Conservation (phyloP, 2,329 filamentous ascomycete species). For the Colletotrichum lini region DNA sequence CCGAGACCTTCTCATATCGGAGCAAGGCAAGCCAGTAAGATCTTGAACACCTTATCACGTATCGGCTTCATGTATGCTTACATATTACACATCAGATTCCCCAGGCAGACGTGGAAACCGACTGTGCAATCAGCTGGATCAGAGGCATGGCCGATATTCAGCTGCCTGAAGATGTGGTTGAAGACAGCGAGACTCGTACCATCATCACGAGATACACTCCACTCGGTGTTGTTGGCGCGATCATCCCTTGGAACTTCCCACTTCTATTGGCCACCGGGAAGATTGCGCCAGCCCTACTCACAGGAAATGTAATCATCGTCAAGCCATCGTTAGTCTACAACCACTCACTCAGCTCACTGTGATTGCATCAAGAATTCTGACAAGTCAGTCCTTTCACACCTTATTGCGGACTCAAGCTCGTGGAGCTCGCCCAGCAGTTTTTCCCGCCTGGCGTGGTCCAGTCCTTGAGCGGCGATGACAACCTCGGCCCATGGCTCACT, state of each 20-base stretch:
- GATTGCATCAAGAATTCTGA: background rate
- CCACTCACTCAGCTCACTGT: background rate
- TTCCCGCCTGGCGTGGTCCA: constrained; percentile 76
- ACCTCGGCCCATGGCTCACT: constrained; percentile 71
- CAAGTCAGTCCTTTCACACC: constrained; percentile 63
- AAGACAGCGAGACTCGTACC: constrained; percentile 54
- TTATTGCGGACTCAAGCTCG: constrained; percentile 71
- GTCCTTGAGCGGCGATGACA: constrained; percentile 71
- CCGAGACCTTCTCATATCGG: constrained; percentile 45
- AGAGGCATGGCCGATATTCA: constrained; percentile 49
- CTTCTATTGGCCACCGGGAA: constrained; percentile 68
- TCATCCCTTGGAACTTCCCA: constrained; percentile 72
- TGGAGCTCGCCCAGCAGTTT: constrained; percentile 69
- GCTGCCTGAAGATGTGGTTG: constrained; percentile 56
- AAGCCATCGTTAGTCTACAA: constrained; percentile 62
- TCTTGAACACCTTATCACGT: background rate
- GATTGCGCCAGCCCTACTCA: constrained; percentile 69
- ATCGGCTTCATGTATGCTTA: background rate
- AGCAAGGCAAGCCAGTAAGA: constrained; percentile 50
- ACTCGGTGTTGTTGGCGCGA: constrained; percentile 57
- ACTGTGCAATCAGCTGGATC: constrained; percentile 47
- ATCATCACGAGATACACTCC: constrained; percentile 55
- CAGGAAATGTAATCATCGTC: constrained; percentile 69
- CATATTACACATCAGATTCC: constrained; percentile 18
- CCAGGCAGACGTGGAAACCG: constrained; percentile 47